These are phyloP conservation scores for Cucurbita argyrosperma DNA, from an alignment of 306 rosid genomes.

Conservation along the genomic window DNA sequence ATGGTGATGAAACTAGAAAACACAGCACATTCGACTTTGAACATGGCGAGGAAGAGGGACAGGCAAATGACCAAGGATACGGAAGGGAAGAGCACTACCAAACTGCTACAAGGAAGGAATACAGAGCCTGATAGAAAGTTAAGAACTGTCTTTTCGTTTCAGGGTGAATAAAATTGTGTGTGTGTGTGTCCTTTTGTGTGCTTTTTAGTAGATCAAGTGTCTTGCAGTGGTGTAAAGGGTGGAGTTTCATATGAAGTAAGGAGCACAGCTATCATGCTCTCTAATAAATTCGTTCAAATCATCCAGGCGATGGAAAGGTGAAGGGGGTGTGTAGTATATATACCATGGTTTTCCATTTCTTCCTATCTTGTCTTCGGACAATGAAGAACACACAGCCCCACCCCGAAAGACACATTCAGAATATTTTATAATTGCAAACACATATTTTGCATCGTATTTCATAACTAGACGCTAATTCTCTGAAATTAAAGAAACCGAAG, in stretches of 20 bases:
- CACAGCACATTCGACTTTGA: neutral
- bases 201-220: neutral
- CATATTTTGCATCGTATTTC: too few species aligned
- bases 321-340: too few species aligned
- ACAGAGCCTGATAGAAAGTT: conserved; percentile 12
- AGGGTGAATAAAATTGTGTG: neutral
- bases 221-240: neutral
- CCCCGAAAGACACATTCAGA: too few species aligned
- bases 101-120: neutral
- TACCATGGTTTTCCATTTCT: too few species aligned
- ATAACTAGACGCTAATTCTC: too few species aligned
- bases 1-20: conserved; percentile 4
- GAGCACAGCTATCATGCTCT: neutral
- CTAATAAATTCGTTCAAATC: too few species aligned
- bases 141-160: neutral
- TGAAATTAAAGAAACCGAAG: too few species aligned
- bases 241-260: neutral
- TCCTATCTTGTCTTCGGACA: too few species aligned
- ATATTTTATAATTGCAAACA: too few species aligned
- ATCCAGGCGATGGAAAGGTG: too few species aligned
- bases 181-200: neutral
- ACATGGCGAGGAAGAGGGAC: neutral
- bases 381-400: too few species aligned
- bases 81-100: neutral
- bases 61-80: neutral